Base-by-base conservation (phyloP, 129 eudicot genomes). In the Pulicaria dysenterica region DNA sequence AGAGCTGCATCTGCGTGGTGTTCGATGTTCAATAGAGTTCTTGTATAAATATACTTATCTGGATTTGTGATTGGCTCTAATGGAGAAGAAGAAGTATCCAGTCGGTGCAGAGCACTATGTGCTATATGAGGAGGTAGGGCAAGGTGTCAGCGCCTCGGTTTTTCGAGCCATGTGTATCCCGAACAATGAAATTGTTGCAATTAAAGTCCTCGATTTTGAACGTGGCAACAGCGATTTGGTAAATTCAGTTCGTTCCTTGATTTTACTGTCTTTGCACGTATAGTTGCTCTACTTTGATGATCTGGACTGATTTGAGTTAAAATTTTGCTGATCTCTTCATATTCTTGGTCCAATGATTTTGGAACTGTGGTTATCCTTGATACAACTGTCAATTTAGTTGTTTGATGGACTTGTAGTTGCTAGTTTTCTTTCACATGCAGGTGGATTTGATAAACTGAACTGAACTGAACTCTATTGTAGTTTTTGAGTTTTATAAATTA, bases 91-190 rank as follows among this genome's bases (percentile, higher is more conserved):
- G 78, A 89, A 87, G 83, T 92, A 83, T 83, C 96, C 98, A 58
- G 87, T 87, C 48, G 92, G 96, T 53, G 79, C 83, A 31, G 92
- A 89, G 76, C 56, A 87, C 77, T 92, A 92, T 71, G 79, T 48
- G 9, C 67, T 90, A 81, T 88, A 81, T 44, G 99, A 94, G 81
- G 99, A 90, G 82, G 81, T 94, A 17, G 99, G 99, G 50, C 85
- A 81, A 46, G 99, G 99, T 40, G 96, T 82, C 12, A 94, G 99
- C 53, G 99, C 99, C 3, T 83, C 96, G 14, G 99, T 94, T 75
- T 81, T 78, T 70, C 96, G 99, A 41, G 97, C 99, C 11, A 79
- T 73, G 24, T 94, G 96, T 50, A 75, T 69, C 17, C 88, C 96
- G 3, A 70, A 41, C 77, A 78, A 88, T 49, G 99, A 94, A 78